These are phyloP conservation scores for Auriscalpium orientale DNA, from an alignment of 768 basidiomycete species.

Conservation along the genomic window DNA sequence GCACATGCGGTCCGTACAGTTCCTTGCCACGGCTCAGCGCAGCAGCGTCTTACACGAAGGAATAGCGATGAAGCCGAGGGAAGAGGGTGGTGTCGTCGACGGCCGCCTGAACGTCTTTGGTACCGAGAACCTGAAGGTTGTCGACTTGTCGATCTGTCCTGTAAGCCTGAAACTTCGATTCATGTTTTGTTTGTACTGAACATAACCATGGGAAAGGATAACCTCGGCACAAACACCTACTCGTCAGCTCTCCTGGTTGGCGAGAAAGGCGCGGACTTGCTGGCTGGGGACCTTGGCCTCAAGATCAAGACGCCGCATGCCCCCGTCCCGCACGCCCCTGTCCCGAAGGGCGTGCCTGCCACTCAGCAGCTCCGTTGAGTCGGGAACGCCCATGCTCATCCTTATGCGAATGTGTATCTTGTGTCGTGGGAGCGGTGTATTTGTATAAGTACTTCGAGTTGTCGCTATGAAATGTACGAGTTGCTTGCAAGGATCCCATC, in stretches of 20 bases:
- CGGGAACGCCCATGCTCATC: too few species aligned
- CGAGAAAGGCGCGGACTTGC: slow-evolving; percentile 57
- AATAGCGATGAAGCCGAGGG: slow-evolving; percentile 58
- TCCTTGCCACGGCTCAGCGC: neutral
- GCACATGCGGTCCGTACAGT: slow-evolving; percentile 21
- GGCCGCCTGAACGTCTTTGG: slow-evolving; percentile 56
- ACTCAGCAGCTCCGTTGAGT: slow-evolving; percentile 29
- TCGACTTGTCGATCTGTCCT: slow-evolving; percentile 67
- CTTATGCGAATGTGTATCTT: too few species aligned
- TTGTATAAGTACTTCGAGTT: too few species aligned
- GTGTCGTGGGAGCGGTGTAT: too few species aligned
- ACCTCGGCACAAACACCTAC: slow-evolving; percentile 67
- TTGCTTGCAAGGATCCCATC: too few species aligned
- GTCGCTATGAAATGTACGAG: too few species aligned
- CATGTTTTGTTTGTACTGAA: neutral
- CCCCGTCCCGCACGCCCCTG: slow-evolving; percentile 60
- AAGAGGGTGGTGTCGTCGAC: slow-evolving; percentile 62
- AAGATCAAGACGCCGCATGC: slow-evolving; percentile 59
- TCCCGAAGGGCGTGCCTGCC: slow-evolving; percentile 42
- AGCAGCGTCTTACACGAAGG: neutral
- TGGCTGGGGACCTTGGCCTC: slow-evolving; percentile 59
- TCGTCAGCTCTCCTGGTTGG: slow-evolving; percentile 63
- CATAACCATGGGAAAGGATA: slow-evolving; percentile 34
- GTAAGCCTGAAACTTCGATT: slow-evolving; percentile 27
- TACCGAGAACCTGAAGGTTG: slow-evolving; percentile 58